Percentiles rank a stretch among this genome's conserved stretches.
Evolutionary conservation across 805 yeast species (phyloP).

Genomic region (Wickerhamomyces chambardii): DNA sequence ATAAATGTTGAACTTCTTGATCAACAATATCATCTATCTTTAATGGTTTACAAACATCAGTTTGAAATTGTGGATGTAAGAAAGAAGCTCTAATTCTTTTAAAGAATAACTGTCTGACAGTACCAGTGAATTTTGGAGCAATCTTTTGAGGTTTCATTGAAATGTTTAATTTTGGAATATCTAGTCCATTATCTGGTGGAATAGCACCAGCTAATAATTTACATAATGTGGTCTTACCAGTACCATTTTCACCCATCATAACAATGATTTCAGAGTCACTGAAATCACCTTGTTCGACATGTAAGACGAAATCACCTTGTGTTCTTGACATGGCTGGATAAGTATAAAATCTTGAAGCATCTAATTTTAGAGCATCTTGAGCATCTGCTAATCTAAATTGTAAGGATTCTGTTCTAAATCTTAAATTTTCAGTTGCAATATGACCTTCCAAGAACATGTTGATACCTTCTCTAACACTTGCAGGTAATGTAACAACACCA

Average conservation of each 20-base stretch:
- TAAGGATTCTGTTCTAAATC: slow-evolving; percentile 93
- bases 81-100: slow-evolving; percentile 93
- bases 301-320: slow-evolving; percentile 90
- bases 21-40: slow-evolving; percentile 90
- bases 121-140: slow-evolving; percentile 98
- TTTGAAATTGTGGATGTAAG: slow-evolving; percentile 94
- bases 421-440: slow-evolving; percentile 92
- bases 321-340: slow-evolving; percentile 86
- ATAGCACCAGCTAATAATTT: slow-evolving; percentile 89
- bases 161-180: slow-evolving; percentile 82
- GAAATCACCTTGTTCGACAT: slow-evolving; percentile 80
- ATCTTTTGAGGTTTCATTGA: slow-evolving; percentile 99
- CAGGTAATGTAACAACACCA: slow-evolving; percentile 96
- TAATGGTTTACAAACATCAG: slow-evolving; percentile 95
- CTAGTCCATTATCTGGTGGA: slow-evolving; percentile 72
- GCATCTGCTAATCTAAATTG: slow-evolving; percentile 93
- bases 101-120: slow-evolving; percentile 95
- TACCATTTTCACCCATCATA: slow-evolving; percentile 99
- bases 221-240: slow-evolving; percentile 98
- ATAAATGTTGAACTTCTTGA: slow-evolving; percentile 94
- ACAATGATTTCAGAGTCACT: slow-evolving; percentile 95
- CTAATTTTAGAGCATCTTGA: slow-evolving; percentile 63
- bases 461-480: slow-evolving; percentile 98
- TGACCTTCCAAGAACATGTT: slow-evolving; percentile 98
- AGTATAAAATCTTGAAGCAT: slow-evolving; percentile 66